Evolutionary conservation across 2,329 filamentous ascomycete genomes (phyloP).

Genomic region (Alternaria consortialis): DNA sequence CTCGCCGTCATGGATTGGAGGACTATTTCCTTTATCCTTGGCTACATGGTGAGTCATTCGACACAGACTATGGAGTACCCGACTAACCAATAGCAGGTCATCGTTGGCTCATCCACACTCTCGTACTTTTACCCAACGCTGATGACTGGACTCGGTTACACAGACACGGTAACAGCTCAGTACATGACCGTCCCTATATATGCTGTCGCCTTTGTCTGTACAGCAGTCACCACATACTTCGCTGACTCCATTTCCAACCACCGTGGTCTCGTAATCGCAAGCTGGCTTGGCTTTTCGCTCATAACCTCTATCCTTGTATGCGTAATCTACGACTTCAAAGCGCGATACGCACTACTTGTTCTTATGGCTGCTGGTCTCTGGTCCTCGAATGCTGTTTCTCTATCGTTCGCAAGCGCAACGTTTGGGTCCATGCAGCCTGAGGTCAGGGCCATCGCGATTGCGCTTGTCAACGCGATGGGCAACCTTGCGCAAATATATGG

Average conservation of each 20-base stretch:
- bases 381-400: slow-evolving; percentile 61
- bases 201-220: slow-evolving; percentile 61
- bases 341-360: slow-evolving; percentile 64
- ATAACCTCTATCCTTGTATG: slow-evolving; percentile 53
- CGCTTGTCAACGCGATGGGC: slow-evolving; percentile 63
- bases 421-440: slow-evolving; percentile 62
- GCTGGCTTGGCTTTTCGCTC: slow-evolving; percentile 57
- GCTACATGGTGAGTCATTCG: slow-evolving; percentile 56
- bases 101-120: slow-evolving; percentile 60
- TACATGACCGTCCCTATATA: slow-evolving; percentile 66
- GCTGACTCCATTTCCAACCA: slow-evolving; percentile 58
- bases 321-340: slow-evolving; percentile 60
- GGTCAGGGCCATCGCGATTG: slow-evolving; percentile 62
- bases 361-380: slow-evolving; percentile 66
- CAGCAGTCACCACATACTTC: slow-evolving; percentile 57
- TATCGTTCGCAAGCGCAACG: slow-evolving; percentile 63
- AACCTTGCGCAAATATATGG: slow-evolving; percentile 67
- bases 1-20: slow-evolving; percentile 57
- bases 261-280: slow-evolving; percentile 60
- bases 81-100: slow-evolving; percentile 39
- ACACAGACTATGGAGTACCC: slow-evolving; percentile 22
- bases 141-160: slow-evolving; percentile 62
- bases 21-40: slow-evolving; percentile 59
- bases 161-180: slow-evolving; percentile 54
- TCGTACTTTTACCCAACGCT: slow-evolving; percentile 65